These are phyloP conservation scores for Melampsora larici-populina DNA, from an alignment of 1,284 basidiomycete genomes.

Conservation along the genomic window DNA sequence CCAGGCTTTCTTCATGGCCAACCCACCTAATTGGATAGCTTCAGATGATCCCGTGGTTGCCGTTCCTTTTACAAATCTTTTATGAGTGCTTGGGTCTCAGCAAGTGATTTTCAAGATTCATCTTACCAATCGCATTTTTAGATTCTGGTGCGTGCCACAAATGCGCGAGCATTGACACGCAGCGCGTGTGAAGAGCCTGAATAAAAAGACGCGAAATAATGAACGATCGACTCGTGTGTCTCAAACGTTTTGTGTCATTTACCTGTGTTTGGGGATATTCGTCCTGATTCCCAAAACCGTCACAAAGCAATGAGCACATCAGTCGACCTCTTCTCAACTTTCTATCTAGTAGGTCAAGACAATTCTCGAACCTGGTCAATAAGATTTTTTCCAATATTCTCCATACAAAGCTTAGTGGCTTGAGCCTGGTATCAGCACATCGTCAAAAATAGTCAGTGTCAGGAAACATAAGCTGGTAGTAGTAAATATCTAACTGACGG, in stretches of 20 bases:
- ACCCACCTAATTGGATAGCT: slow-evolving; percentile 76
- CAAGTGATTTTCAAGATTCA: slow-evolving; percentile 77
- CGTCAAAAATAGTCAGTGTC: too few species aligned
- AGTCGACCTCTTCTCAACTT: slow-evolving; percentile 53
- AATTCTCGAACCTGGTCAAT: slow-evolving; percentile 75
- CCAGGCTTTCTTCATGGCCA: slow-evolving; percentile 93
- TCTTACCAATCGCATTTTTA: slow-evolving; percentile 66
- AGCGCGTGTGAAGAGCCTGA: slow-evolving; percentile 52
- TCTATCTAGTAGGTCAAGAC: not conserved
- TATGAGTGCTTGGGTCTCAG: slow-evolving; percentile 70
- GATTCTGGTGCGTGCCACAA: slow-evolving; percentile 82
- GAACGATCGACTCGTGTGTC: slow-evolving; percentile 14
- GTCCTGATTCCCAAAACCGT: slow-evolving; percentile 50
- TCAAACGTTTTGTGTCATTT: not conserved
- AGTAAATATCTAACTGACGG: slow-evolving; percentile 47
- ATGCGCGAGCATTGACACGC: slow-evolving; percentile 78
- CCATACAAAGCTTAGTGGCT: slow-evolving; percentile 68
- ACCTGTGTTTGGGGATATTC: slow-evolving; percentile 12
- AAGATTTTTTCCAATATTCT: slow-evolving; percentile 71
- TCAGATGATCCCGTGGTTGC: slow-evolving; percentile 89
- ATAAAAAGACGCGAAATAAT: slow-evolving; percentile 56
- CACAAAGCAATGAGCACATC: slow-evolving; percentile 55
- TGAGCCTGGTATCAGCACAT: slow-evolving; percentile 51
- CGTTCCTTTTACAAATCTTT: slow-evolving; percentile 56
- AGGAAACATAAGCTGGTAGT: not conserved